Percentiles rank a stretch among this genome's conserved stretches.
phyloP scores from a whole-genome alignment of 805 yeast genomes.

The Monosporozyma aerobia region DNA sequence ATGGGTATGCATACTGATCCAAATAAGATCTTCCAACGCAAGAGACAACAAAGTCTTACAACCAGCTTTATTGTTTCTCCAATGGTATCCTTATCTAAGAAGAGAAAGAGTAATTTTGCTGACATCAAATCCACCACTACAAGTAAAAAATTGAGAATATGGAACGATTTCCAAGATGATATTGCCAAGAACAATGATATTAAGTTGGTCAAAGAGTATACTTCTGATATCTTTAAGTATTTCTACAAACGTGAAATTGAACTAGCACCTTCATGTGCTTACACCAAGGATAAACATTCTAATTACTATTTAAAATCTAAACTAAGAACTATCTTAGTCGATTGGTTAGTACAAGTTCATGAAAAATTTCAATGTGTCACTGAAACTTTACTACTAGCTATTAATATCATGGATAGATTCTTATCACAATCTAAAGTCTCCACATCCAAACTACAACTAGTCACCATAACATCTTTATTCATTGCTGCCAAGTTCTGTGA shows the following conservation, averaged over 20 bases:
- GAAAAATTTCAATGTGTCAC: slow-evolving; percentile 71
- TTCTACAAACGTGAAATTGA: slow-evolving; percentile 55
- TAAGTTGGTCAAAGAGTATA: slow-evolving; percentile 71
- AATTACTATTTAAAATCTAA: slow-evolving; percentile 65
- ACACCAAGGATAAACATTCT: slow-evolving; percentile 38
- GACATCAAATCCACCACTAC: background rate
- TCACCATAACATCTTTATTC: slow-evolving; percentile 78
- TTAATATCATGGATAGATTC: slow-evolving; percentile 80
- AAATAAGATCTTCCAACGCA: background rate
- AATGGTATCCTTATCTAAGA: background rate
- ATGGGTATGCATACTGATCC: background rate
- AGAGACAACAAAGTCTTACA: slow-evolving; percentile 1
- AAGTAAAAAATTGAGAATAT: background rate
- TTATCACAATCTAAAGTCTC: slow-evolving; percentile 65
- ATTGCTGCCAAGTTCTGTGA: slow-evolving; percentile 95
- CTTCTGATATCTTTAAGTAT: slow-evolving; percentile 71
- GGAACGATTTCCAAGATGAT: slow-evolving; percentile 39
- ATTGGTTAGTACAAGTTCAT: slow-evolving; percentile 90
- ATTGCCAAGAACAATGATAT: slow-evolving; percentile 37
- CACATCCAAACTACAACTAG: slow-evolving; percentile 68
- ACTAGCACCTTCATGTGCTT: slow-evolving; percentile 60
- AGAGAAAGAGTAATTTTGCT: background rate
- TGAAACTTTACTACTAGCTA: slow-evolving; percentile 75
- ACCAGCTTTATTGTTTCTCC: slow-evolving; percentile 1
- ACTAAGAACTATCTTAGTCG: slow-evolving; percentile 78